Evolutionary conservation across 257 asterid genomes (phyloP), one percentile per base, ranked within the genome.

Genomic region (Ajuga chamaepitys): DNA sequence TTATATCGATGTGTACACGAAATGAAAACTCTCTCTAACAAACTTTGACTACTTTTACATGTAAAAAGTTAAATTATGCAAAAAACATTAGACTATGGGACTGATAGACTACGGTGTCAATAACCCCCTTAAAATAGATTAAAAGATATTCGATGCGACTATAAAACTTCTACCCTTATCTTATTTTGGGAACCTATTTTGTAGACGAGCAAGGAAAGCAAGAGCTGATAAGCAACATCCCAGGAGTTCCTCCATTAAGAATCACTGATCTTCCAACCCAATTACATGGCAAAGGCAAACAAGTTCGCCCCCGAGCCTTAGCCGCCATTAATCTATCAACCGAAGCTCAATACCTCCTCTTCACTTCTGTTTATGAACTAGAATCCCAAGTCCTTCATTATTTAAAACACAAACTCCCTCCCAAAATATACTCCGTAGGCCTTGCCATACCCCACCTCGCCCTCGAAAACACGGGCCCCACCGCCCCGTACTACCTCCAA

Each of bases 181-280:
- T n/a, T n/a, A n/a, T n/a, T n/a, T n/a, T n/a, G n/a, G n/a, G n/a
- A n/a, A n/a, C n/a, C n/a, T n/a, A n/a, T n/a, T n/a, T n/a, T n/a
- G 62, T 63, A 72, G 72, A 65, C 14, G 5, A 58, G 8, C 32
- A 61, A 70, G 57, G 25, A 25, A 56, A 42, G 2, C 25, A 34
- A 35, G 25, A 77, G 9, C 6, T 71, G 9, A 51, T 79, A 8
- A 69, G 66, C 48, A 79, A 77, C 71, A 75, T 86, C 30, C 83
- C 89, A 1, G 94, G 88, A 71, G 68, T 83, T 17, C 64, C 79
- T 7, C 41, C 86, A 5, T 62, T 83, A 30, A 70, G 64, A 24
- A 1, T 69, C 9, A 46, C 62, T 40, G 89, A 86, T 69, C 81
- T 86, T 57, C 94, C 87, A 0, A 73, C 82, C 1, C 53, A 50